phyloP scores from a whole-genome alignment of 768 basidiomycete species.

The Leccinum broughii region DNA sequence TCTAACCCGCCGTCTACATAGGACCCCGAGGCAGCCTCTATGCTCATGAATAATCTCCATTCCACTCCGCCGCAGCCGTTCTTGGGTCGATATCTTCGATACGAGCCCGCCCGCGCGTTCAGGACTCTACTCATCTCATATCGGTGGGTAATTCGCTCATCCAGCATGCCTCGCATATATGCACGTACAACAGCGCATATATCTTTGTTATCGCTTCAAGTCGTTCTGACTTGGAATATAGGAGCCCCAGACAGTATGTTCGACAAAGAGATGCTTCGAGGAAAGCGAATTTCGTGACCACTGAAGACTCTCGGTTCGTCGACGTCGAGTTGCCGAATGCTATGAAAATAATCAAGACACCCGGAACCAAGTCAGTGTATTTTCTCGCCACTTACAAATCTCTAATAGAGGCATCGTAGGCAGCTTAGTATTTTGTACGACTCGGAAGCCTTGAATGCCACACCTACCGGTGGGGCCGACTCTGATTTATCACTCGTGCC shows the following conservation, averaged over 20 bases:
- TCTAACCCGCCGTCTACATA: constrained; percentile 26
- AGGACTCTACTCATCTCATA: constrained; percentile 76
- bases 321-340: constrained; percentile 54
- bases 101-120: constrained; percentile 75
- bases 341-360: constrained; percentile 60
- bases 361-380: constrained; percentile 49
- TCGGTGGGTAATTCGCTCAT: constrained; percentile 42
- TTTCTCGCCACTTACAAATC: background rate
- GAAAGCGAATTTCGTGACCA: constrained; percentile 14
- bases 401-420: constrained; percentile 24
- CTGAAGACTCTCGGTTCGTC: constrained; percentile 31
- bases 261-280: constrained; percentile 18
- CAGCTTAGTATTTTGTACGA: constrained; percentile 53
- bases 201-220: constrained; percentile 9
- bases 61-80: constrained; percentile 58
- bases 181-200: constrained; percentile 22
- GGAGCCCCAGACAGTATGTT: constrained; percentile 25
- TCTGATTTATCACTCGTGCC: constrained; percentile 52
- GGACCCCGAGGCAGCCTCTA: constrained; percentile 58
- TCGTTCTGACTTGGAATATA: constrained; percentile 12
- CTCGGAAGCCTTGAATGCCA: constrained; percentile 44
- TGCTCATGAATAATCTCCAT: constrained; percentile 61
- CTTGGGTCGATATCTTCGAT: constrained; percentile 72
- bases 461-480: constrained; percentile 14
- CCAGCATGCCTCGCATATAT: constrained; percentile 12